Percentiles rank a stretch among this genome's conserved stretches.
Evolutionary conservation across 352 stramenopile genomes (phyloP).

Genomic region (Phytophthora macrochlamydospora): DNA sequence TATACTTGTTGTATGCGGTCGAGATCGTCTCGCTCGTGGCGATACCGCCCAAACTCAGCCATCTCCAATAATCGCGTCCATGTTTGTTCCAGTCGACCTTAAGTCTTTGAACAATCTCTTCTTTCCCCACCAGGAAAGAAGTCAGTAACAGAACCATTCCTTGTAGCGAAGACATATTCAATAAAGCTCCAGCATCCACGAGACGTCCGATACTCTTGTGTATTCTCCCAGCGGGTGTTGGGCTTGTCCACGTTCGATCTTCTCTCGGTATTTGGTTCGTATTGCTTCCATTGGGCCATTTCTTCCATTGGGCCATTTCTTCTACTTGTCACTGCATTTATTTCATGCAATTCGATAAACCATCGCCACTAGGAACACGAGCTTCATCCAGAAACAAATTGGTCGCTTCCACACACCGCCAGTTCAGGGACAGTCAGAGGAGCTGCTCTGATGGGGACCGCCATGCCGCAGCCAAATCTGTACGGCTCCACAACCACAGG

Average conservation of each 20-base stretch:
- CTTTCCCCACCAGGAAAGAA: constrained; percentile 53
- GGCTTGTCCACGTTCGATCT: constrained; percentile 10
- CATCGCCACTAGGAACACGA: constrained; percentile 17
- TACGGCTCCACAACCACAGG: too few species aligned
- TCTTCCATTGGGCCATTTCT: constrained; percentile 35
- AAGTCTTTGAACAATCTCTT: constrained; percentile 26
- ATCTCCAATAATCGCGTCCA: constrained; percentile 66
- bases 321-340: constrained; percentile 27
- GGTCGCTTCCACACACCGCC: constrained; percentile 31
- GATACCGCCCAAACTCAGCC: constrained; percentile 1
- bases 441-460: background rate
- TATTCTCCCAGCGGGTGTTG: background rate
- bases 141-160: constrained; percentile 64
- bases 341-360: constrained; percentile 5
- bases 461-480: too few species aligned
- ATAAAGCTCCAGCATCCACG: constrained; percentile 44
- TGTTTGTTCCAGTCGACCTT: constrained; percentile 33
- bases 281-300: constrained; percentile 35
- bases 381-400: constrained; percentile 52
- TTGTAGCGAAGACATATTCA: constrained; percentile 32
- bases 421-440: constrained; percentile 21
- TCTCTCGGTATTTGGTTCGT: constrained; percentile 10
- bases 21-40: too few species aligned
- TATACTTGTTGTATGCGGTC: too few species aligned
- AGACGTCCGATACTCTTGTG: constrained; percentile 25